Evolutionary conservation across 164 flowering plant genomes (phyloP).

Genomic region (Vitis cinerea): DNA sequence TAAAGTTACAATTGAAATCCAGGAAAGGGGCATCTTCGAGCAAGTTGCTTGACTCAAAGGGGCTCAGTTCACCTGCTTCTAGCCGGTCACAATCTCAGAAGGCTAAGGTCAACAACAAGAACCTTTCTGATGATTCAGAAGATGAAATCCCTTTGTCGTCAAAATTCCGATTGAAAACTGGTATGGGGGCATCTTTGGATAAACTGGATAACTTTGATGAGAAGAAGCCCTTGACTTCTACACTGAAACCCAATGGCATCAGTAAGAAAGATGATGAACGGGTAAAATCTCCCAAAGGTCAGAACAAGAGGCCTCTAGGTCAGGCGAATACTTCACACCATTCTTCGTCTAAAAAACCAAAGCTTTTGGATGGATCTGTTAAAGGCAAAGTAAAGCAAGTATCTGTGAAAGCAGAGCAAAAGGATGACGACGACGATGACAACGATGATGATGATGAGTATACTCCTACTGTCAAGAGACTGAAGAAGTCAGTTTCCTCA

Average conservation of each 20-base stretch:
- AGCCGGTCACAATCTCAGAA: too few relatives aligned
- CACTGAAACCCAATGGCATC: slow-evolving; percentile 67
- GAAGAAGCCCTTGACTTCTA: slow-evolving; percentile 49
- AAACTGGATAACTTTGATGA: slow-evolving; percentile 22
- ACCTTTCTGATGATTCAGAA: too few relatives aligned
- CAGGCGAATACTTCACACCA: slow-evolving; percentile 33
- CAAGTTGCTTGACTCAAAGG: neutral
- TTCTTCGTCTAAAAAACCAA: slow-evolving; percentile 59
- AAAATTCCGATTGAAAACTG: too few relatives aligned
- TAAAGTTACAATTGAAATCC: neutral
- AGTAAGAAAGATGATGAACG: slow-evolving; percentile 24
- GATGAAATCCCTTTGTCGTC: too few relatives aligned
- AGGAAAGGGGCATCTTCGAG: neutral
- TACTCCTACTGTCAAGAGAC: slow-evolving; percentile 66
- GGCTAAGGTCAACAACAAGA: too few relatives aligned
- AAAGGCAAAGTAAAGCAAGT: slow-evolving; percentile 38
- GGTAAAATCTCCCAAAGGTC: slow-evolving; percentile 27
- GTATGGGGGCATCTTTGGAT: too few relatives aligned
- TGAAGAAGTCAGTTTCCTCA: slow-evolving; percentile 45
- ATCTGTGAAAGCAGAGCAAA: slow-evolving; percentile 50
- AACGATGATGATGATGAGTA: slow-evolving; percentile 53
- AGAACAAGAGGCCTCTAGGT: slow-evolving; percentile 67
- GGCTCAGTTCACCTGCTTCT: neutral
- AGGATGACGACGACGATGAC: slow-evolving; percentile 56
- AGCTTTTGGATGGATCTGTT: slow-evolving; percentile 40